A percentile compares a stretch with the other conserved stretches of the same genome.
Evolutionary conservation across 768 basidiomycete genomes (phyloP).

Genomic region (Lactifluus subvellereus): DNA sequence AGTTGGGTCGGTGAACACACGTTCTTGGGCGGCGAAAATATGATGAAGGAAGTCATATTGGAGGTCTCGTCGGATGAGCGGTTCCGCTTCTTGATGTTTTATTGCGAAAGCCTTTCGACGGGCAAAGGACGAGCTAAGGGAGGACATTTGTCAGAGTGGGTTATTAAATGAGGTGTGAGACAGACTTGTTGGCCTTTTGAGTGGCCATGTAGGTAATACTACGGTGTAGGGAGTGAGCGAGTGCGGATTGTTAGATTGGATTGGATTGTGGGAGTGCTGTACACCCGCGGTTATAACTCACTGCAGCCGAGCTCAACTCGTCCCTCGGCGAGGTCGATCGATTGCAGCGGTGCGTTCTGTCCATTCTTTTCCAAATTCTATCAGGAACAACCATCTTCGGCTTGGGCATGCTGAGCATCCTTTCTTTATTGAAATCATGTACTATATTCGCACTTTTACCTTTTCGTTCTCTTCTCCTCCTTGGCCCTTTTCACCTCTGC

Average conservation of each 20-base stretch:
- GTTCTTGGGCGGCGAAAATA: constrained; percentile 41
- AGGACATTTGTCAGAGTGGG: constrained; percentile 25
- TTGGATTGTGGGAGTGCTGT: neutral
- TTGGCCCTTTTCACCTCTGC: neutral
- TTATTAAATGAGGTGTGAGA: neutral
- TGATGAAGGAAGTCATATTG: constrained; percentile 49
- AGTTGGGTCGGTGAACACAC: constrained; percentile 59
- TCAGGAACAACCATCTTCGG: neutral
- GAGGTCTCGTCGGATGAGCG: constrained; percentile 59
- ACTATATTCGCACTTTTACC: neutral
- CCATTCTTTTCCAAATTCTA: too few species aligned
- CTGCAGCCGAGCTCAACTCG: neutral
- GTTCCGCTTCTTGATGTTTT: constrained; percentile 57
- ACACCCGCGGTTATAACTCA: neutral
- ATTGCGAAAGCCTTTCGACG: constrained; percentile 39
- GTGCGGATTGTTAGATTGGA: neutral
- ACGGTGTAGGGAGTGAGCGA: neutral
- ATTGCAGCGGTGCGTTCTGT: too few species aligned
- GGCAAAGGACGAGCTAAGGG: constrained; percentile 37
- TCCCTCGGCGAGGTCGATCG: neutral
- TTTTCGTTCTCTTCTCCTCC: neutral
- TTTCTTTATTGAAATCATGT: neutral
- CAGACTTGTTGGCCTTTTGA: constrained; percentile 21
- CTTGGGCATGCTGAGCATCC: neutral
- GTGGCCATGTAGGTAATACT: constrained; percentile 19